Conservation (phyloP, 169 alveolate genomes). For the Toxoplasma gondii region DNA sequence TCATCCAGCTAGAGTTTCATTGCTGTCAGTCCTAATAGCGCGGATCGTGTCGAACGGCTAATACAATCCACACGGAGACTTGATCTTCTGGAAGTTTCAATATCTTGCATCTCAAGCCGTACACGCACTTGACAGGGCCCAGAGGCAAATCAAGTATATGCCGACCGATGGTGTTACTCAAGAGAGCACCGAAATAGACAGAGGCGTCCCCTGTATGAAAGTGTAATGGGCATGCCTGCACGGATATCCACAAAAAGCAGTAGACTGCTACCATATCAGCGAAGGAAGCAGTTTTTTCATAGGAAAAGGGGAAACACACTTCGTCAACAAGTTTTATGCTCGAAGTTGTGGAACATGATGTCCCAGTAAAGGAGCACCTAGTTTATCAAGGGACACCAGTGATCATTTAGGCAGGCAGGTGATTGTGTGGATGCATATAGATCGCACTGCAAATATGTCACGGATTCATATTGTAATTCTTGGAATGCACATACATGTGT, state of each 20-base stretch:
- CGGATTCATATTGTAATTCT: no score
- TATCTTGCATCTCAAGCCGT: background rate
- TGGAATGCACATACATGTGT: no score
- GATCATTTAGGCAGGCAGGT: no score
- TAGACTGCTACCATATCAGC: background rate
- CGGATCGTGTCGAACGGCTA: background rate
- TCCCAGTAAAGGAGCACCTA: no score
- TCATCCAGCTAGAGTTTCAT: background rate
- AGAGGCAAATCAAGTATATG: background rate
- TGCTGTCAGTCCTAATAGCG: background rate
- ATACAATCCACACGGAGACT: background rate
- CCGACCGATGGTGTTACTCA: background rate
- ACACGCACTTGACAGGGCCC: background rate
- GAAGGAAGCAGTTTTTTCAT: background rate
- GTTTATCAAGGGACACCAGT: no score
- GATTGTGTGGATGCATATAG: no score
- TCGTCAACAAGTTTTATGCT: no score
- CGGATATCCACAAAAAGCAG: background rate
- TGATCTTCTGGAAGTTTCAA: background rate
- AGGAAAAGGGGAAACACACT: no score
- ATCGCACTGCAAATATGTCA: no score
- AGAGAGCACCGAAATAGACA: background rate
- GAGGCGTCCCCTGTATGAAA: background rate
- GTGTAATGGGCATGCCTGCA: constrained; percentile 21
- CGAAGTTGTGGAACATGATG: no score